A percentile compares a stretch with the other conserved stretches of the same genome.
These are phyloP conservation scores for Ceratobasidium sp. DNA, from an alignment of 1,284 basidiomycete species.

Conservation along the genomic window DNA sequence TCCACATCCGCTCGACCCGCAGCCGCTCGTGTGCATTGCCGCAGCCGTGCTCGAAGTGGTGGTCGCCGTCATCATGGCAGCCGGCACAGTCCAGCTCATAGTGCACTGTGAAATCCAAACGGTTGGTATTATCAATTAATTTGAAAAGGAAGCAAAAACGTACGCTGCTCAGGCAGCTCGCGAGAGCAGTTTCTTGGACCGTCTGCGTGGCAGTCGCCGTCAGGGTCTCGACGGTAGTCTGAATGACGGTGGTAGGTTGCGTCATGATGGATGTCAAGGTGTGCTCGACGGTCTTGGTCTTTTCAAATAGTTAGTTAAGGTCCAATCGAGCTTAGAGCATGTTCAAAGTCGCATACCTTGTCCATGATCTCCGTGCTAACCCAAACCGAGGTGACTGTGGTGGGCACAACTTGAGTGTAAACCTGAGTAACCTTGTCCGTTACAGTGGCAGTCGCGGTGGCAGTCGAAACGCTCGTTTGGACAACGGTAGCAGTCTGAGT, in stretches of 20 bases:
- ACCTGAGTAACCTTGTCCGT: slow-evolving; percentile 29
- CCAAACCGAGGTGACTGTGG: slow-evolving; percentile 30
- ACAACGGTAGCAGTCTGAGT: slow-evolving; percentile 4
- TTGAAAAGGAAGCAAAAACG: slow-evolving; percentile 2
- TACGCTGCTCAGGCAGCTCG: slow-evolving; percentile 40
- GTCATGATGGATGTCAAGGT: slow-evolving; percentile 8
- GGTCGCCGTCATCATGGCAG: slow-evolving; percentile 13
- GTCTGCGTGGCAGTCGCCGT: slow-evolving; percentile 44
- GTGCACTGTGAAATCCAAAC: slow-evolving; percentile 18
- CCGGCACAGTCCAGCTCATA: slow-evolving; percentile 4
- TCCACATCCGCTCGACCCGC: slow-evolving; percentile 10
- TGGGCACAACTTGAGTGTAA: slow-evolving; percentile 33
- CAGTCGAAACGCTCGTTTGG: not conserved
- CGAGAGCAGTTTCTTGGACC: slow-evolving; percentile 34
- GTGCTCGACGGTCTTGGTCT: slow-evolving; percentile 35
- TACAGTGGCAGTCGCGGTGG: slow-evolving; percentile 16
- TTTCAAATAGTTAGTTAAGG: not conserved
- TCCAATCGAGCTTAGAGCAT: not conserved
- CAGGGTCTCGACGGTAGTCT: slow-evolving; percentile 40
- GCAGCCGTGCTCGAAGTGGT: slow-evolving; percentile 9
- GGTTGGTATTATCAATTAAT: not conserved
- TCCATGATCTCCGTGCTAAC: slow-evolving; percentile 36
- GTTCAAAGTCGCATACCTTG: slow-evolving; percentile 12
- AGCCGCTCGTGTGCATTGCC: slow-evolving; percentile 5
- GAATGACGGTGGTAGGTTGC: slow-evolving; percentile 23